phyloP scores from a whole-genome alignment of 768 basidiomycete genomes.

The Leccinum olivaceopallidum region DNA sequence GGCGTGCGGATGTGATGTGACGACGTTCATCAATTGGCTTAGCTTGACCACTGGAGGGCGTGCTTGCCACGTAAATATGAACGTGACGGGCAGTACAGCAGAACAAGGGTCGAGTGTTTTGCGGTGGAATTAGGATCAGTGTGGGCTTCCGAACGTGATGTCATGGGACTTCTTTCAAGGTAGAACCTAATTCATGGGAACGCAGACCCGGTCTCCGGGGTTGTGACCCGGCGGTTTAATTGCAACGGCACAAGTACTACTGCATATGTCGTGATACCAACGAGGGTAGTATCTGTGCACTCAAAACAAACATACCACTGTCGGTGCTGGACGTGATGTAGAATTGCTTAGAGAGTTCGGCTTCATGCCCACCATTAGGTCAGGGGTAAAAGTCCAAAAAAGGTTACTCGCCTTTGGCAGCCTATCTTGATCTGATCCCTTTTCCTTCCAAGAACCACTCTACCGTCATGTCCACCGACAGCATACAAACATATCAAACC shows the following conservation, averaged over 20 bases:
- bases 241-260: no score
- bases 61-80: background rate
- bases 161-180: no score
- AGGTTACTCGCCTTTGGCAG: constrained; percentile 1
- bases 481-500: constrained; percentile 51
- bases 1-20: background rate
- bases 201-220: no score
- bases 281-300: no score
- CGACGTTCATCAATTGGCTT: background rate
- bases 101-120: no score
- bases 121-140: no score
- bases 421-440: background rate
- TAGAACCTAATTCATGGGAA: no score
- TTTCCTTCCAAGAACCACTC: background rate
- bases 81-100: no score
- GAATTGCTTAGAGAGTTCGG: background rate
- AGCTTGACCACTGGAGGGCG: background rate
- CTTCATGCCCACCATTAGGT: background rate
- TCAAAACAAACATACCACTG: no score
- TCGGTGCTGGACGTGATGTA: background rate
- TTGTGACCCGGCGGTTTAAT: no score
- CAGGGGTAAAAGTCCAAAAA: constrained; percentile 9
- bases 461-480: constrained; percentile 21
- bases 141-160: no score
- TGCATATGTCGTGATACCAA: no score